Conservation (phyloP, 202 grass and related monocot species). For the Elaeis oleifera region DNA sequence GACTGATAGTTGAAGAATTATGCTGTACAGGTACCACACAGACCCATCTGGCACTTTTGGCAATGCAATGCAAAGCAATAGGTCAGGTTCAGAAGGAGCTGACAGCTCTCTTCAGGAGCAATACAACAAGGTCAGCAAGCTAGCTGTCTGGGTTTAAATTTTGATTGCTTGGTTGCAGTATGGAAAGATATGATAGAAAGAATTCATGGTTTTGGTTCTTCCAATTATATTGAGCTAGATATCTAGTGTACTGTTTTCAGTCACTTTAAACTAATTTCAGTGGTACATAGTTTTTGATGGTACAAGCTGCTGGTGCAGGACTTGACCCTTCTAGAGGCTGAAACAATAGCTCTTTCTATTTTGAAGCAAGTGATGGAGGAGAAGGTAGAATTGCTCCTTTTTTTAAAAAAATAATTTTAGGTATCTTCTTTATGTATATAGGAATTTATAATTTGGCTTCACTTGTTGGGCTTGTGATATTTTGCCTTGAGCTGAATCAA, state of each 20-base stretch:
- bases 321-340: slow-evolving; percentile 68
- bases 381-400: slow-evolving; percentile 38
- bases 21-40: slow-evolving; percentile 63
- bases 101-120: slow-evolving; percentile 93
- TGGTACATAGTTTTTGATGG: background rate
- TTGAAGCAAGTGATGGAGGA: slow-evolving; percentile 99
- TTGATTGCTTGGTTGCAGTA: no score
- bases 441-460: no score
- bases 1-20: background rate
- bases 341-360: slow-evolving; percentile 92
- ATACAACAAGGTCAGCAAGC: slow-evolving; percentile 65
- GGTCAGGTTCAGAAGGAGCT: slow-evolving; percentile 95
- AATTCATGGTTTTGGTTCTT: no score
- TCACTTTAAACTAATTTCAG: no score
- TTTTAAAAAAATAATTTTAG: no score
- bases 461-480: no score
- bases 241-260: no score
- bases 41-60: slow-evolving; percentile 95
- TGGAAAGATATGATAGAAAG: no score
- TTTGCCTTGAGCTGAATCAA: no score
- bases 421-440: no score
- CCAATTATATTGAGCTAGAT: no score
- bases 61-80: slow-evolving; percentile 88
- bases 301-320: slow-evolving; percentile 36
- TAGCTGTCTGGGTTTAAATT: background rate